phyloP scores from a whole-genome alignment of 257 asterid species.

The Salvia rosmarinus region DNA sequence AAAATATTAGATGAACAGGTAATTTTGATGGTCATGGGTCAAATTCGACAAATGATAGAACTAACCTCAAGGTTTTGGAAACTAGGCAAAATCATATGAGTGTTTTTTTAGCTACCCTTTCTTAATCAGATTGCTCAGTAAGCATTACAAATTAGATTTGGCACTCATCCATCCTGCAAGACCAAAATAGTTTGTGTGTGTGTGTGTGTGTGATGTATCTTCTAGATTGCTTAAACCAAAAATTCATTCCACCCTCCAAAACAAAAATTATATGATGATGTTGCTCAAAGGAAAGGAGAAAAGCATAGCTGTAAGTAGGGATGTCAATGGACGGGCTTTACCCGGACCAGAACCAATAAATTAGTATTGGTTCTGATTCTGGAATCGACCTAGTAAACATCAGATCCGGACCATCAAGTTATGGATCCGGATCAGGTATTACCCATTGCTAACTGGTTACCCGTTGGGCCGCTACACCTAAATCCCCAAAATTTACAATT shows the following conservation, averaged over 20 bases:
- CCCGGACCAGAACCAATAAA: too few species aligned
- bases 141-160: background rate
- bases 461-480: too few species aligned
- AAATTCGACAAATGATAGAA: background rate
- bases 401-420: too few species aligned
- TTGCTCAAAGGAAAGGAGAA: background rate
- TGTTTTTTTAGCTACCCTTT: background rate
- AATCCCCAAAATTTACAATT: too few species aligned
- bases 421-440: too few species aligned
- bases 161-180: background rate
- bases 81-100: background rate
- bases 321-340: too few species aligned
- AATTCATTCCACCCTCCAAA: background rate
- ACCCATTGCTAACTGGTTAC: too few species aligned
- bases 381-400: too few species aligned
- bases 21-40: background rate
- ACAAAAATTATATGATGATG: background rate
- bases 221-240: background rate
- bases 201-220: background rate
- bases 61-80: background rate
- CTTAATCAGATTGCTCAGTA: background rate
- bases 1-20: background rate
- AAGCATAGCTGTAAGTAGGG: conserved; percentile 9
- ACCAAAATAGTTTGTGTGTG: background rate
- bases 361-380: too few species aligned